Conservation (phyloP, 352 stramenopile genomes). For the Pythium sukuiense region DNA sequence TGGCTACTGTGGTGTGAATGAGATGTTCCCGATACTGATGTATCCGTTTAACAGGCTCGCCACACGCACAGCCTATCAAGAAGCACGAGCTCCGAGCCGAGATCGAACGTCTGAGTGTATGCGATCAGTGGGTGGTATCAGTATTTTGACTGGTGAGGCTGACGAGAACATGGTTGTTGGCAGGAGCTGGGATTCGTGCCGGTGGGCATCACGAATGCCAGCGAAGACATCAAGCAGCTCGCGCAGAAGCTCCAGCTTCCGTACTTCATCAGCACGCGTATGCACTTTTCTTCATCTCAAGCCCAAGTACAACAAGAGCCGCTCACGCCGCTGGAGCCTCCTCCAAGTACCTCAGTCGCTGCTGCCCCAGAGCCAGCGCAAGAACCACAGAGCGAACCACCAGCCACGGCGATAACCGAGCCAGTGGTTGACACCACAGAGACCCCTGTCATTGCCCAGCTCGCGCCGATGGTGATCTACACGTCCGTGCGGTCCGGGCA, state of each 20-base stretch:
- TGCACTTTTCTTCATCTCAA: conserved; percentile 32
- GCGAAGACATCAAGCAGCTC: conserved; percentile 79
- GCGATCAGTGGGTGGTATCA: neutral
- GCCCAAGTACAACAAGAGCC: conserved; percentile 13
- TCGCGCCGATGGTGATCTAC: conserved; percentile 64
- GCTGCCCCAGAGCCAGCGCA: conserved; percentile 2
- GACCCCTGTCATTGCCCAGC: neutral
- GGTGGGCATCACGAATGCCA: conserved; percentile 82
- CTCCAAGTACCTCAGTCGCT: neutral
- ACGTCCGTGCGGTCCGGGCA: conserved; percentile 83
- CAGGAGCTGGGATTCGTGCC: conserved; percentile 46
- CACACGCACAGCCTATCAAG: conserved; percentile 76
- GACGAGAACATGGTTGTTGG: neutral
- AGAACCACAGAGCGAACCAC: conserved; percentile 2
- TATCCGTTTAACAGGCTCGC: conserved; percentile 39
- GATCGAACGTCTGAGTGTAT: conserved; percentile 61
- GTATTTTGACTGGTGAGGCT: neutral
- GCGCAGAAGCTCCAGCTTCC: conserved; percentile 60
- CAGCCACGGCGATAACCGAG: conserved; percentile 8
- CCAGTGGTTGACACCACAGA: neutral
- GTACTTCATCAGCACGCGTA: conserved; percentile 75
- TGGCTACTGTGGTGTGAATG: no score
- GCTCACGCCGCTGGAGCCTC: neutral
- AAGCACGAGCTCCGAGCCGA: conserved; percentile 70
- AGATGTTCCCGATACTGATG: no score